Evolutionary conservation across 2,329 filamentous ascomycete species (phyloP), one percentile per base, ranked within the genome.

Genomic region (Phoma herbarum): DNA sequence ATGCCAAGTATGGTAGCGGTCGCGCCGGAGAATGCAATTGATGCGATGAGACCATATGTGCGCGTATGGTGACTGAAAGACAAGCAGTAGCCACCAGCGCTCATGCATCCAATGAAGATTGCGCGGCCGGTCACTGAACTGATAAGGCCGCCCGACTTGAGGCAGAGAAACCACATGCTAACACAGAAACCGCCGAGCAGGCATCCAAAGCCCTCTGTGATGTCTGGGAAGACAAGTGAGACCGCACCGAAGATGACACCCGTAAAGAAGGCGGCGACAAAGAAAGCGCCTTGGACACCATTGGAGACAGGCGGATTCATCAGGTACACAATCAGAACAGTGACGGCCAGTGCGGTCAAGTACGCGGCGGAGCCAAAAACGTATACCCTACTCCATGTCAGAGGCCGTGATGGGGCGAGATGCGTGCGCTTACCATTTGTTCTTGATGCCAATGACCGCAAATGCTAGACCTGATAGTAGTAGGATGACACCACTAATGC

Each of bases 141-240:
- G 39, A 97, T 81, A 31, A 97, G 80, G 1, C 93, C 93, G 7
- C 92, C 93, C 0, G 88, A 83, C 55, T 87, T 88, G 42, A 97
- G 78, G 23, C 88, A 89, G 44, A 97, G 82, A 50, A 98, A 82
- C 94, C 94, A 98, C 93, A 96, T 96, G 72, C 88, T 88, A 8
- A 95, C 73, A 63, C 88, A 92, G 75, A 95, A 96, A 0, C 93
- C 93, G 25, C 92, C 93, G 0, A 97, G 81, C n/a, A 94, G 80
- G 72, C 92, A 97, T 2, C 90, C 92, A n/a, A 97, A 80, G 55
- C 93, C 90, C 75, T 90, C 89, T 0, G 92, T 93, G 43, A 97
- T 82, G 68, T 97, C 93, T 56, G 87, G 86, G 78, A 97, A 97
- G 11, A 96, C 82, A 9, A 93, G 83, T 0, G 92, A 86, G 3